Base-by-base conservation (phyloP, 768 basidiomycete species). In the Panaeolus papilionaceus region DNA sequence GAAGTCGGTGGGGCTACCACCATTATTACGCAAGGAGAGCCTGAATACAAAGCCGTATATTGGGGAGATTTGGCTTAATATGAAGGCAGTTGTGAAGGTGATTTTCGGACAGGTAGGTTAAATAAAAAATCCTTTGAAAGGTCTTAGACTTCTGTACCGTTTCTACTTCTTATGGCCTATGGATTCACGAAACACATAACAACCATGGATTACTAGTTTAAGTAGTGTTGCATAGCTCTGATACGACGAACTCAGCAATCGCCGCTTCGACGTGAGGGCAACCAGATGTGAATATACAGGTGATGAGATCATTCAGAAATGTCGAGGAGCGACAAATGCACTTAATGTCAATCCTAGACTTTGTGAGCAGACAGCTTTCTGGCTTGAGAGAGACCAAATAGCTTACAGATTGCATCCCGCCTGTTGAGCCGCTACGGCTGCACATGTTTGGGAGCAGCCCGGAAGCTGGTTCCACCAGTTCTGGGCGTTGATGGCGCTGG, bases 401-500 rank as follows among this genome's bases (percentile, higher is more conserved):
- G 12, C 47, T 9, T 10, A 51, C 47, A 51, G 23, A 23, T 12
- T 11, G 10, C 47, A 51, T 10, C 20, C 20, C 6, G 47, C n/a
- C 8, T 51, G 26, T 26, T 51, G 47, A 7, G 47, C 47, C 7
- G 47, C 47, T 51, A 51, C 0, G 12, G n/a, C 12, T 9, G 47
- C 26, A 20, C 47, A 51, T 23, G 20, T 26, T 26, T 51, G 47
- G 1, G 47, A 51, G 20, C 47, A 51, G 9, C 47, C 47, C 0
- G 47, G 47, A 51, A 51, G 47, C 47, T 51, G 47, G 20, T 23
- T 51, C 47, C 47, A 51, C 47, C 47, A 51, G 12, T n/a, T n/a
- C 18, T 51, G 47, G 9, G 47, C 47, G 8, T 51, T 51, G 6
- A 23, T 12, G 7, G 18, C n/a, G 20, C 20, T 51, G n/a, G 47